Percentiles rank a stretch among this genome's conserved stretches.
Evolutionary conservation across 768 basidiomycete species (phyloP).

Genomic region (Tephrocybe sp.): DNA sequence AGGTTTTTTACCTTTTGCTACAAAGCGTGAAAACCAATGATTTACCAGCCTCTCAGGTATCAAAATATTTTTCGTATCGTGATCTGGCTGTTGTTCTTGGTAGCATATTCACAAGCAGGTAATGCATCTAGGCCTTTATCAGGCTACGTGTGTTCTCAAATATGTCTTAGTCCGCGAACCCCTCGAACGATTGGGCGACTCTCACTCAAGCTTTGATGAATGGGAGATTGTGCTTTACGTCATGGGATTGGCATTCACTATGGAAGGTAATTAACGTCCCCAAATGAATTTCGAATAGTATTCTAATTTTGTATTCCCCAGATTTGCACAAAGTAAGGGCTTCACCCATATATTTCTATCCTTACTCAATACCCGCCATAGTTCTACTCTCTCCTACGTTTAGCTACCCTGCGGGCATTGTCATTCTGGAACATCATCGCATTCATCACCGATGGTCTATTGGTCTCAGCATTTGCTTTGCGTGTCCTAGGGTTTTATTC

Average conservation of each 20-base stretch:
- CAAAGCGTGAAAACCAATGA: background rate
- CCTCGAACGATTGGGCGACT: constrained; percentile 64
- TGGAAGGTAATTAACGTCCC: constrained; percentile 63
- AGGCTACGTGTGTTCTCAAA: constrained; percentile 2
- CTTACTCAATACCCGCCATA: constrained; percentile 23
- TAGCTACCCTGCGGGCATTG: constrained; percentile 81
- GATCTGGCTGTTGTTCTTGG: constrained; percentile 78
- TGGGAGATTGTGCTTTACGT: constrained; percentile 84
- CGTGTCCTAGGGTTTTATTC: constrained; percentile 59
- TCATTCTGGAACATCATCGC: constrained; percentile 77
- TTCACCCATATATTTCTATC: background rate
- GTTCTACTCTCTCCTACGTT: constrained; percentile 70
- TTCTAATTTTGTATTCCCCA: constrained; percentile 16
- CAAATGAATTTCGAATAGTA: background rate
- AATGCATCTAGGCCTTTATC: constrained; percentile 14
- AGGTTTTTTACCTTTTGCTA: constrained; percentile 35
- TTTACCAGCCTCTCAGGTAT: constrained; percentile 47
- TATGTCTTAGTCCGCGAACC: constrained; percentile 65
- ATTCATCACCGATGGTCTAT: constrained; percentile 69
- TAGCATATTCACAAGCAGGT: constrained; percentile 85
- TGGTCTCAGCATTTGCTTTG: constrained; percentile 72
- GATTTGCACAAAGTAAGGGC: constrained; percentile 55
- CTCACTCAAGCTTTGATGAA: constrained; percentile 55
- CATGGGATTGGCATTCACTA: constrained; percentile 71
- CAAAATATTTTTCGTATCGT: constrained; percentile 81